Percentiles rank a stretch among this genome's conserved stretches.
Conservation (phyloP, 73 alveolate genomes). For the Blepharisma japonicum region DNA sequence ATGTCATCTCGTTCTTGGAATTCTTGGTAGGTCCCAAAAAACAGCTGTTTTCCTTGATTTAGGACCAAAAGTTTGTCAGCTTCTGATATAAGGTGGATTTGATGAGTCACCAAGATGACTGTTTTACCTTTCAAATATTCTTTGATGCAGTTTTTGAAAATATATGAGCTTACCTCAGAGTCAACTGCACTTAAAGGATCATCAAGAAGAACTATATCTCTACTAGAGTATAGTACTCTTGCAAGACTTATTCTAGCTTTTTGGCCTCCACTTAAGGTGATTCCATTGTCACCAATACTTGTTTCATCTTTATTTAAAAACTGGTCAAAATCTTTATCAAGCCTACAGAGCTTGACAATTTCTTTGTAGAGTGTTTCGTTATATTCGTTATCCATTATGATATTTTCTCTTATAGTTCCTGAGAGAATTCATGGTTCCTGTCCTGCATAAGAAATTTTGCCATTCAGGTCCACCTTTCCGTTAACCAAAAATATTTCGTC, state of each 20-base stretch:
- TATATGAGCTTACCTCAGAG: constrained; percentile 52
- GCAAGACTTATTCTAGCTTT: constrained; percentile 85
- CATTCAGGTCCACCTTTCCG: constrained; percentile 36
- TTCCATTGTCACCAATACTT: constrained; percentile 77
- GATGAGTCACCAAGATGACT: constrained; percentile 47
- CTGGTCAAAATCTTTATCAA: constrained; percentile 69
- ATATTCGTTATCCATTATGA: constrained; percentile 56
- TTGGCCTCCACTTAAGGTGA: constrained; percentile 80
- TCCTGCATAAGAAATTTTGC: constrained; percentile 74
- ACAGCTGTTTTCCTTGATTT: constrained; percentile 36
- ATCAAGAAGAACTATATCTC: constrained; percentile 62
- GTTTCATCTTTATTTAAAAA: constrained; percentile 65
- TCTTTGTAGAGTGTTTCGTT: constrained; percentile 66
- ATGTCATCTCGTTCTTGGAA: not conserved
- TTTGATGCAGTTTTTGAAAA: constrained; percentile 39
- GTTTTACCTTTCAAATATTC: constrained; percentile 26
- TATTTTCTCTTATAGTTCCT: constrained; percentile 81
- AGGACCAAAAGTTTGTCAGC: constrained; percentile 33
- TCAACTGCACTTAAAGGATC: constrained; percentile 76
- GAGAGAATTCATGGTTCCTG: constrained; percentile 83
- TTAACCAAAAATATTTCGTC: constrained; percentile 41
- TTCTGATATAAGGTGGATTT: constrained; percentile 25
- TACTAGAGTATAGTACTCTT: constrained; percentile 77
- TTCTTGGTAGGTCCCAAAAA: not conserved
- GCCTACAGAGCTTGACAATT: constrained; percentile 66